Base-by-base conservation (phyloP, 306 rosid species). In the Pyrus communis region DNA sequence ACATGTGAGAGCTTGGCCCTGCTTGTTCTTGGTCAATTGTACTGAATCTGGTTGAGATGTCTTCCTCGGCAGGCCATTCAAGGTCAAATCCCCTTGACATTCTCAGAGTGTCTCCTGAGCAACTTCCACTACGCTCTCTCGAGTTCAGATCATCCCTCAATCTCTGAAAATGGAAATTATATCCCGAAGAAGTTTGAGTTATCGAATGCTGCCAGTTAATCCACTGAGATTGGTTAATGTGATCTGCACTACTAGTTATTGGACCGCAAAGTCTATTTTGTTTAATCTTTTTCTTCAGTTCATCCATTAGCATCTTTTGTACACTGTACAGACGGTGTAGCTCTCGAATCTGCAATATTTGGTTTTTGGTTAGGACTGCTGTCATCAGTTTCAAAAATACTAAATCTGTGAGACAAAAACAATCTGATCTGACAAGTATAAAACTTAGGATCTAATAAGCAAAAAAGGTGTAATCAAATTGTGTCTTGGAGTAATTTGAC, bases 231-330 rank as follows among this genome's bases (percentile, higher is more conserved):
- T 82, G 84, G 67, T 67, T 81, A 66, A 59, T 74, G 70, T 62
- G 78, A 54, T 72, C 83, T 57, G 79, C 78, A 43, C 31, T 64
- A 79, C 67, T 82, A 76, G 35, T 80, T 85, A 70, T 71, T 17
- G 83, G 85, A 35, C 75, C 77, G 88, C 83, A 69, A 52, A 75
- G 18, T 61, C 63, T 74, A 67, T 81, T 82, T 75, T 83, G 87
- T 58, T 83, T 85, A 15, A 30, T 76, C 69, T 89, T 88, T 17
- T 78, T 86, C 72, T 82, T 83, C 65, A 85, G 66, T 64, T 92
- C 97, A 30, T 79, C 86, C 99, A 88, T 89, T 77, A 91, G 63
- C 96, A 45, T 88, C 83, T 87, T 95, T 77, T 95, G 99, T 70
- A 89, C 92, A 30, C 75, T 86, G 76, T 92, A 91, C 69, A 92